Evolutionary conservation across 129 eudicot species (phyloP).

Genomic region (Apium graveolens): DNA sequence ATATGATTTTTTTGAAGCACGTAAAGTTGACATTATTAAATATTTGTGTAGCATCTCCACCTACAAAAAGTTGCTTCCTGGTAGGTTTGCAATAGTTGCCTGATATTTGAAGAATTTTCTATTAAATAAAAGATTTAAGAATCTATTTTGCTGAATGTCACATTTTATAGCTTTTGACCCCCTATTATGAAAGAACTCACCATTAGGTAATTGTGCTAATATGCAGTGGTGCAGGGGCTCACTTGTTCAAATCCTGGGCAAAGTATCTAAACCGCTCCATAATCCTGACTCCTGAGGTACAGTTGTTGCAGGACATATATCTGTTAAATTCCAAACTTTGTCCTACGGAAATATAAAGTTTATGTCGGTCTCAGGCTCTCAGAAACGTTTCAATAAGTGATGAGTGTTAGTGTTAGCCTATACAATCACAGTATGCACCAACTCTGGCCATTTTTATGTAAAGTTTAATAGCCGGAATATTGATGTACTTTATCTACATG

Average conservation of each 20-base stretch:
- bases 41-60: background rate
- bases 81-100: background rate
- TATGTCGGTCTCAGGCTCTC: background rate
- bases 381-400: background rate
- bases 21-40: background rate
- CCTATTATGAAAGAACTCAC: background rate
- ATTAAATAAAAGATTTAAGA: background rate
- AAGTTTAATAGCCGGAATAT: background rate
- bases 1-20: background rate
- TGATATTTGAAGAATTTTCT: background rate
- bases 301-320: background rate
- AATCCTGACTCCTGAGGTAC: slow-evolving; percentile 92
- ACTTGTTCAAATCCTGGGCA: slow-evolving; percentile 94
- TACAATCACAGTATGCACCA: background rate
- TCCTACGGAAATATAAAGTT: background rate
- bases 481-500: background rate
- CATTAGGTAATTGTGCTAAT: slow-evolving; percentile 5
- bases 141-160: too few species aligned
- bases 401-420: background rate
- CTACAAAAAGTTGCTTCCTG: background rate
- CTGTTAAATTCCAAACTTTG: background rate
- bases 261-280: slow-evolving; percentile 77
- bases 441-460: background rate
- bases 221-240: slow-evolving; percentile 94
- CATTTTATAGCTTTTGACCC: background rate